Evolutionary conservation across 106 monocot species (phyloP).

Genomic region (Gastrodia elata): DNA sequence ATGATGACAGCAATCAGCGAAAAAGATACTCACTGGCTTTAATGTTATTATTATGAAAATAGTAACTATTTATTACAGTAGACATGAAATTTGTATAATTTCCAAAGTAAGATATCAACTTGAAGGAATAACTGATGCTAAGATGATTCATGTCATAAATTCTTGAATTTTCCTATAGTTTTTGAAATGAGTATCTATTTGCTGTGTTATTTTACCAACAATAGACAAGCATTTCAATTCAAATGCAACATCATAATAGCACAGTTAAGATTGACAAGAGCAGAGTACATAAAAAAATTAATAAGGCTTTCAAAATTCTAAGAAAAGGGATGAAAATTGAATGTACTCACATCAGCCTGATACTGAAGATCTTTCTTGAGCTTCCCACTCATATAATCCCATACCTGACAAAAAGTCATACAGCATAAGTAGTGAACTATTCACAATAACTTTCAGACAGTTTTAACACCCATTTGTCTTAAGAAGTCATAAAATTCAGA

Average conservation of each 20-base stretch:
- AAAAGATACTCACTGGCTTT: not conserved
- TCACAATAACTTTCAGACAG: not conserved
- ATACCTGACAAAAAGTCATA: not conserved
- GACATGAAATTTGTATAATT: not conserved
- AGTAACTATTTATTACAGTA: not conserved
- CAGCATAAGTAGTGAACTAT: not conserved
- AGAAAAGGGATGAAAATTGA: not conserved
- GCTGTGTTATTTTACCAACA: not conserved
- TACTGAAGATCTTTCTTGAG: constrained; percentile 99
- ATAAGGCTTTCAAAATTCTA: not conserved
- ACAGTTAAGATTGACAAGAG: not conserved
- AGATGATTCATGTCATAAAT: not conserved
- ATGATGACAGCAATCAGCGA: not conserved
- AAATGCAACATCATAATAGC: not conserved
- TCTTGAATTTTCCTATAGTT: no score
- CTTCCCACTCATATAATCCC: constrained; percentile 6
- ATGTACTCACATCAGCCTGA: constrained; percentile 85
- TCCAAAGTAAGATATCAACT: not conserved
- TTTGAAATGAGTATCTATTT: no score
- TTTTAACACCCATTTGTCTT: not conserved
- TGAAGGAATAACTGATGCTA: not conserved
- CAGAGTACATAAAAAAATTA: not conserved
- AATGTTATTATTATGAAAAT: not conserved
- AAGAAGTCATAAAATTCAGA: not conserved
- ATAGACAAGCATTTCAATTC: not conserved